Base-by-base conservation (phyloP, 2,329 filamentous ascomycete species). In the Cladosporium sp. region DNA sequence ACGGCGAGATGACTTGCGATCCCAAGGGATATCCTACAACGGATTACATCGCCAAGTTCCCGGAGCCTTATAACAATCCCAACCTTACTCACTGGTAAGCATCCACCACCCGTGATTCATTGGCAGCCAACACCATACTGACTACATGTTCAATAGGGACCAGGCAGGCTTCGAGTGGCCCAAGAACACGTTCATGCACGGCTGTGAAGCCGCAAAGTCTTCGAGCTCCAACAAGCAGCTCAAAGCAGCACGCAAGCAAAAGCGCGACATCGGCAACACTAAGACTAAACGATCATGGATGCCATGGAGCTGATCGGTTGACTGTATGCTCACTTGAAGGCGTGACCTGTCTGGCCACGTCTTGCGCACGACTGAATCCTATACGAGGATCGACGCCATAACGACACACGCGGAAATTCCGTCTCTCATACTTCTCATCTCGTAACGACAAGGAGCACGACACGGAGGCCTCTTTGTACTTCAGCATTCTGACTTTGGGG, bases 21-120 rank as follows among this genome's bases (percentile, higher is more conserved):
- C 84, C 84, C 8, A 79, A 79, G 1, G 84, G 82, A 3, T 84
- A 81, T 67, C 80, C 83, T 67, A 85, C 83, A 2, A 84, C 83
- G 0, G 70, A 81, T 62, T 85, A 84, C 65, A 84, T 85, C 70
- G 75, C 77, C 61, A 73, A 80, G 26, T 82, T 84, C 67, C 77
- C 78, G 0, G 74, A 75, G 54, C 80, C 83, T 25, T 85, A 84
- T 68, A 79, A 76, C 39, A 84, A 84, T 70, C 76, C 79, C 0
- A 85, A 86, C 69, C 68, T 80, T 1, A 86, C 84, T 13, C 81
- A 82, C 71, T 76, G 82, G 78, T 68, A 65, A 59, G 67, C 43
- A 25, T 25, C n/a, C 23, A 6, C 57, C 36, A 21, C 21, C 5
- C 13, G 7, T 32, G 36, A n/a, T 10, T 5, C 2, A 18, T n/a